phyloP scores from a whole-genome alignment of 31 red algal genomes.

The Porphyra umbilicalis region DNA sequence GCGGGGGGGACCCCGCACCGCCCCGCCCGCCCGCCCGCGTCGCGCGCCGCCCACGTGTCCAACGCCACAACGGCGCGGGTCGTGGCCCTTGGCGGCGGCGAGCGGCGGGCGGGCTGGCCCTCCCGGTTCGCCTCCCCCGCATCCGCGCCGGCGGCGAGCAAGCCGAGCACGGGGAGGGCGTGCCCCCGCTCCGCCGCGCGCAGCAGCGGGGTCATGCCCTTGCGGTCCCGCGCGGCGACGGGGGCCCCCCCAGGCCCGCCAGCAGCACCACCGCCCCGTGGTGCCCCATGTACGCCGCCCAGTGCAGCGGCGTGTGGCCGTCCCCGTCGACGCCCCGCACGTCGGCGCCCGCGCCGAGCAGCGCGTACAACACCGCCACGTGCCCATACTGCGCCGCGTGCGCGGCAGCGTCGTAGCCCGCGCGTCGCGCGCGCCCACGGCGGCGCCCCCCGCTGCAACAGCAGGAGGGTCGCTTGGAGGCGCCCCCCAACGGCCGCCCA shows the following conservation, averaged over 20 bases:
- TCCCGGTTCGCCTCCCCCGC: slow-evolving; percentile 2
- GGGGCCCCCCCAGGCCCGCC: slow-evolving; percentile 15
- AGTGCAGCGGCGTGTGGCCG: slow-evolving; percentile 48
- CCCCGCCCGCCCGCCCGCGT: background rate
- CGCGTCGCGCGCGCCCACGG: slow-evolving; percentile 22
- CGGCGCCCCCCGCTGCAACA: slow-evolving; percentile 42
- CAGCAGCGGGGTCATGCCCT: slow-evolving; percentile 61
- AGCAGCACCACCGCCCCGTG: slow-evolving; percentile 20
- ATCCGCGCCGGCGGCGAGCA: slow-evolving; percentile 54
- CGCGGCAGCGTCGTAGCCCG: slow-evolving; percentile 52
- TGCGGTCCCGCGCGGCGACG: slow-evolving; percentile 19
- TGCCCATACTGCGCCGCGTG: slow-evolving; percentile 66
- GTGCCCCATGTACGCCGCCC: slow-evolving; percentile 69
- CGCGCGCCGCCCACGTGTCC: background rate
- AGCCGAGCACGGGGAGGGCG: slow-evolving; percentile 4
- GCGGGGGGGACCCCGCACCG: background rate
- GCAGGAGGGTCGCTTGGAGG: slow-evolving; percentile 12
- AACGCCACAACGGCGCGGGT: background rate
- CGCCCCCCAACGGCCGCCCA: slow-evolving; percentile 63
- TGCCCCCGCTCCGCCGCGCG: slow-evolving; percentile 34
- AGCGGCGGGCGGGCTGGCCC: slow-evolving; percentile 6
- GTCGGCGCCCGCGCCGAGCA: slow-evolving; percentile 1
- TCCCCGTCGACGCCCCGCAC: slow-evolving; percentile 19
- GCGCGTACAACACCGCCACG: slow-evolving; percentile 10
- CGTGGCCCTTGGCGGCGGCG: no score